Conservation (phyloP, 2,329 filamentous ascomycete species). For the Fusarium pininemorale region DNA sequence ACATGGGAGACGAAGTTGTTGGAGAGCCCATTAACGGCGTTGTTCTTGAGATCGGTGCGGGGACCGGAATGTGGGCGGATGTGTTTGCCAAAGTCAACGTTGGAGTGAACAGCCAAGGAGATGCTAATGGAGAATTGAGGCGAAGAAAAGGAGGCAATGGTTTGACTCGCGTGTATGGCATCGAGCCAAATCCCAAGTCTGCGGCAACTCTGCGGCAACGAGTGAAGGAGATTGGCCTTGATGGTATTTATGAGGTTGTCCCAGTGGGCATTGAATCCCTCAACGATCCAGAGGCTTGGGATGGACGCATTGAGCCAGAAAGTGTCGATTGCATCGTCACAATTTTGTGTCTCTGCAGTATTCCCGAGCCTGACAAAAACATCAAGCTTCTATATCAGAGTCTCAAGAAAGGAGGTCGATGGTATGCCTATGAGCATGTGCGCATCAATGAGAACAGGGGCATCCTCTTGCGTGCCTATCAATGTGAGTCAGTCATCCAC, state of each 20-base stretch:
- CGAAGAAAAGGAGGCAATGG: slow-evolving; percentile 22
- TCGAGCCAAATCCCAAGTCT: slow-evolving; percentile 69
- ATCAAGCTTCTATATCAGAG: slow-evolving; percentile 64
- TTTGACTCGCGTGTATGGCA: slow-evolving; percentile 65
- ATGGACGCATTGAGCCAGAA: slow-evolving; percentile 58
- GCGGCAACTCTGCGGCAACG: slow-evolving; percentile 58
- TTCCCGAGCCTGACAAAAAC: slow-evolving; percentile 67
- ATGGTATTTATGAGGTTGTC: slow-evolving; percentile 68
- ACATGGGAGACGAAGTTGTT: slow-evolving; percentile 45
- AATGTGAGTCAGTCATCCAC: slow-evolving; percentile 53
- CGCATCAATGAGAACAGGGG: slow-evolving; percentile 48
- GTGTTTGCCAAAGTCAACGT: slow-evolving; percentile 54
- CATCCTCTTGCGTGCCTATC: slow-evolving; percentile 57
- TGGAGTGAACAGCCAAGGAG: slow-evolving; percentile 1
- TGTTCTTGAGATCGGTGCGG: slow-evolving; percentile 71
- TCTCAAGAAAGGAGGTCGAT: slow-evolving; percentile 68
- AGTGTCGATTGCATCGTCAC: slow-evolving; percentile 69
- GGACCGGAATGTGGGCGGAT: slow-evolving; percentile 67
- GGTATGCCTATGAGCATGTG: slow-evolving; percentile 73
- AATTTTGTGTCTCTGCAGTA: slow-evolving; percentile 70
- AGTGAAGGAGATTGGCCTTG: slow-evolving; percentile 61
- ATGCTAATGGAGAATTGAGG: slow-evolving; percentile 31
- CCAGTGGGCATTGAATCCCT: slow-evolving; percentile 71
- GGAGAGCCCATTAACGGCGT: slow-evolving; percentile 57
- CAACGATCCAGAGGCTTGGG: slow-evolving; percentile 51